phyloP scores from a whole-genome alignment of 2,329 filamentous ascomycete species.

The Trichoderma breve region DNA sequence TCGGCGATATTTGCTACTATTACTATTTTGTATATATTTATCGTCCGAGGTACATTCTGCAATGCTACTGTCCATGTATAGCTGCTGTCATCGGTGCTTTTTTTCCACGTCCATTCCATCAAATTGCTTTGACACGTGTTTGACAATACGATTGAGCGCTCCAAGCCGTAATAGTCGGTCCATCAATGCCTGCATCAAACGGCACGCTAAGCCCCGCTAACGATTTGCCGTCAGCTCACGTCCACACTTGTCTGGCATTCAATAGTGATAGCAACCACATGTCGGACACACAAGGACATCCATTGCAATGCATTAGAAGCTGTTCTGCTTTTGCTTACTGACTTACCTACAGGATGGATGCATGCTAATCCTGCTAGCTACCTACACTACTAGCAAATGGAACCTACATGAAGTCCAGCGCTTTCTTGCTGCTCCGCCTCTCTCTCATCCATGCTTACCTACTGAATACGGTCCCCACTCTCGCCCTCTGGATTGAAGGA shows the following conservation, averaged over 20 bases:
- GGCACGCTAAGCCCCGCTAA: constrained; percentile 17
- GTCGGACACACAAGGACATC: neutral
- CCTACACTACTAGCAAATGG: too few relatives aligned
- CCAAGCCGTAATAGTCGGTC: neutral
- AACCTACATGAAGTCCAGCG: too few relatives aligned
- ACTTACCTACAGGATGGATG: neutral
- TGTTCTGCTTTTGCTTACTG: neutral
- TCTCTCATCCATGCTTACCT: neutral
- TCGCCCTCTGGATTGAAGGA: constrained; percentile 1
- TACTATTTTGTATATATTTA: neutral
- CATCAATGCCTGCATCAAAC: neutral
- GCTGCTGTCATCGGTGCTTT: neutral
- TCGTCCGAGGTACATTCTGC: neutral
- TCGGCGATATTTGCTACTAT: neutral
- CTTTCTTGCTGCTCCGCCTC: neutral
- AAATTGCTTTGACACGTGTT: neutral
- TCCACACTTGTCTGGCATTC: neutral
- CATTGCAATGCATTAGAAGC: neutral
- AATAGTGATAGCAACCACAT: neutral
- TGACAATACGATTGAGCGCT: neutral
- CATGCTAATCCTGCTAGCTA: neutral
- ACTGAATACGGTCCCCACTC: constrained; percentile 1
- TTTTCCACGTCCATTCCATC: neutral
- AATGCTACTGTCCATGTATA: neutral
- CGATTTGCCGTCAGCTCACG: constrained; percentile 11